phyloP scores from a whole-genome alignment of 305 asterid species.

The Fraxinus baroniana region DNA sequence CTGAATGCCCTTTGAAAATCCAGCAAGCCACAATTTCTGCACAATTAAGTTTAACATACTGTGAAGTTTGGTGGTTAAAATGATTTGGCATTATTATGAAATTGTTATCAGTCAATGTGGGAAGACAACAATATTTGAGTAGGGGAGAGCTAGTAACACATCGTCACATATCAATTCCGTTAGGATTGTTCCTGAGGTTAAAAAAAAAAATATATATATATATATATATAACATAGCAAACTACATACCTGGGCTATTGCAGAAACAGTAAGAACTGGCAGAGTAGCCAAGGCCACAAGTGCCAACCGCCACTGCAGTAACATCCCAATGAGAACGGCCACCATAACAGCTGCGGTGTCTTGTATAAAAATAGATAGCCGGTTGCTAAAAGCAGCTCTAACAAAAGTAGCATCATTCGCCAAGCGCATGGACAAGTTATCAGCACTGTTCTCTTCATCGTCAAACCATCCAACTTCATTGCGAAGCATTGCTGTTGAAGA shows the following conservation, averaged over 20 bases:
- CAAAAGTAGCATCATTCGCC: conserved; percentile 99
- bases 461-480: conserved; percentile 99
- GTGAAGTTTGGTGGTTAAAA: conserved; percentile 15
- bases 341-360: conserved; percentile 90
- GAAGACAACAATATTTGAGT: not conserved
- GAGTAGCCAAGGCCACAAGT: conserved; percentile 92
- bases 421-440: conserved; percentile 97
- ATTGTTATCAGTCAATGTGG: not conserved
- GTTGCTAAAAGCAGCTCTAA: conserved; percentile 99
- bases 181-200: conserved; percentile 12
- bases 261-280: conserved; percentile 87
- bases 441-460: conserved; percentile 97
- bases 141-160: conserved; percentile 4
- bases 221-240: conserved; percentile 3
- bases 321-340: conserved; percentile 93
- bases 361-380: conserved; percentile 95
- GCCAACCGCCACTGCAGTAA: conserved; percentile 93
- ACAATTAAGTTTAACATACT: conserved; percentile 24
- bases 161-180: conserved; percentile 5
- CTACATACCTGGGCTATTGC: conserved; percentile 89
- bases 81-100: not conserved
- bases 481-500: conserved; percentile 89
- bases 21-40: conserved; percentile 99
- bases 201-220: not conserved
- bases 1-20: conserved; percentile 98